These are phyloP conservation scores for Microthyrium microscopicum DNA, from an alignment of 2,329 filamentous ascomycete genomes.

Conservation along the genomic window DNA sequence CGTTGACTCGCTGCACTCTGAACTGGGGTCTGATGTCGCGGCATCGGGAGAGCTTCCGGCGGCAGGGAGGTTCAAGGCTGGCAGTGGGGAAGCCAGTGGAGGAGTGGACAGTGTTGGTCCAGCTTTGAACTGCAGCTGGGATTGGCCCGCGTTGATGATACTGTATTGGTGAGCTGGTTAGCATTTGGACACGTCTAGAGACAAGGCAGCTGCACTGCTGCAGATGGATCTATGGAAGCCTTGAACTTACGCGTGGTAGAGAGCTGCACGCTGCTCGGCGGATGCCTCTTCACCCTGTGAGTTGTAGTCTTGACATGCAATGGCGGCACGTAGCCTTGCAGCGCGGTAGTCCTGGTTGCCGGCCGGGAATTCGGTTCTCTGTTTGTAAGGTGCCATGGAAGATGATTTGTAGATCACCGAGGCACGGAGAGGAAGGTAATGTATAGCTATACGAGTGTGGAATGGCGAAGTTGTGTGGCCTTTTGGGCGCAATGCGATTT, in stretches of 20 bases:
- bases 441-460: no score
- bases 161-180: not conserved
- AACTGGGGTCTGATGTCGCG: not conserved
- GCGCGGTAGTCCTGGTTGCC: constrained; percentile 3
- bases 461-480: no score
- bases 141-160: not conserved
- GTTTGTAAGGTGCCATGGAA: no score
- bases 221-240: not conserved
- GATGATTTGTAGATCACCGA: no score
- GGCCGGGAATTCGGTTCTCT: constrained; percentile 5
- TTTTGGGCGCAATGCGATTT: no score
- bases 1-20: not conserved
- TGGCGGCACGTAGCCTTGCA: constrained; percentile 8
- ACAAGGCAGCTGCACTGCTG: not conserved
- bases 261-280: constrained; percentile 7
- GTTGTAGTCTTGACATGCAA: constrained; percentile 9
- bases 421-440: no score
- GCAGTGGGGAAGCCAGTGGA: constrained; percentile 2
- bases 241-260: constrained; percentile 10
- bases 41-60: not conserved
- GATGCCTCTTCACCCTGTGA: constrained; percentile 7
- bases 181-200: not conserved
- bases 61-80: not conserved
- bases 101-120: not conserved
- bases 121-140: not conserved